Evolutionary conservation across 2,329 filamentous ascomycete species (phyloP), one percentile per base, ranked within the genome.

Genomic region (Trichophyton rubrum): DNA sequence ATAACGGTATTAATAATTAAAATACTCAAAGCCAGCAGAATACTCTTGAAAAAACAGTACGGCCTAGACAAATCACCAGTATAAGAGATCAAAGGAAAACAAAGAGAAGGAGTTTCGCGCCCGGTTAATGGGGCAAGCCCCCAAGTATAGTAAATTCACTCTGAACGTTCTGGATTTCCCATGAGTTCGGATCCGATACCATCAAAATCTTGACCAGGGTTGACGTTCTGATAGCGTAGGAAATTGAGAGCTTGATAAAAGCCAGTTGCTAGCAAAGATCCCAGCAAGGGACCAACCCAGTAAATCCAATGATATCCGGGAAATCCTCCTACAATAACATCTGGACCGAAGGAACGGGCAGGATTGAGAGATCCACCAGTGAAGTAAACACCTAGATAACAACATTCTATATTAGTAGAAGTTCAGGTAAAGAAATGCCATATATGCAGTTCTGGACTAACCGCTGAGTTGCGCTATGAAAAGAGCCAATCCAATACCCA

Each of bases 401-500:
- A 41, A 24, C 9, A 24, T 22, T 22, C 1, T 6, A 57, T 57
- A 13, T 51, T 7, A 27, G 8, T 15, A 30, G 27, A 8, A 20
- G 11, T 30, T 27, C 13, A 22, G 24, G 45, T 3, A 30, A 17
- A 9, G 15, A 17, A 30, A 27, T 6, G 63, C 3, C 13, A 30
- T 30, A 30, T 30, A 30, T 30, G 1, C 27, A 1, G 27, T 30
- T 30, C 6, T 30, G 9, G 8, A 38, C 67, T 35, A 68, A 71
- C 78, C 79, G 3, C 76, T 72, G 57, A 83, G 63, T 61, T 83
- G 78, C 0, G 76, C 75, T 49, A 89, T 79, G 70, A 90, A 89
- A 59, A 90, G 78, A 0, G 86, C 78, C 1, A 89, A 72, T 0
- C 88, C 88, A 65, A 90, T 88, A 11, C 85, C 86, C 2, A 90